Conservation (phyloP, 176 grass and related monocot genomes). For the Oryza glaberrima region DNA sequence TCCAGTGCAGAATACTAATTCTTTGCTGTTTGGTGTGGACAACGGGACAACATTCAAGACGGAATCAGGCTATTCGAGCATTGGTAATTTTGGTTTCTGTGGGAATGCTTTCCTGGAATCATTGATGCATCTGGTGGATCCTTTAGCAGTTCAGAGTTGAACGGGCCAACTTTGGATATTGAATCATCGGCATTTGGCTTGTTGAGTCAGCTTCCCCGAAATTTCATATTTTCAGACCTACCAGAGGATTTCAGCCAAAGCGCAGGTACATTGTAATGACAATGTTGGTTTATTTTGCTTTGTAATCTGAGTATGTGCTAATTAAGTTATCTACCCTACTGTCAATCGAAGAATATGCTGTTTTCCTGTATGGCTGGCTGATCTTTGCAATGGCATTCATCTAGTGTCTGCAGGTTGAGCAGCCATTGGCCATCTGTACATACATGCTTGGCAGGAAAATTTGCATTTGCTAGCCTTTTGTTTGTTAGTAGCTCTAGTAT, state of each 20-base stretch:
- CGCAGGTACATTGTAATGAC: constrained; percentile 54
- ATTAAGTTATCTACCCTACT: no score
- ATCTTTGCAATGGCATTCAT: constrained; percentile 11
- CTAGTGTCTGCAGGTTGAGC: constrained; percentile 44
- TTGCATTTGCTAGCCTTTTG: constrained; percentile 13
- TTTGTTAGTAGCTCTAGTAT: neutral
- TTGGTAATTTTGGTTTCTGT: constrained; percentile 80
- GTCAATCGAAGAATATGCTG: neutral
- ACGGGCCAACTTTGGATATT: constrained; percentile 75
- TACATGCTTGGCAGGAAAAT: constrained; percentile 17
- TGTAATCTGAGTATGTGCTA: neutral
- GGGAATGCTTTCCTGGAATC: constrained; percentile 82
- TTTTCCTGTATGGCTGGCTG: neutral
- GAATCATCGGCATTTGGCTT: constrained; percentile 78
- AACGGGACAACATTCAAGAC: constrained; percentile 78
- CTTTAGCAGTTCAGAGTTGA: constrained; percentile 89
- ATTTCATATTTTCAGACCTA: constrained; percentile 85
- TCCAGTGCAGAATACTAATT: constrained; percentile 57
- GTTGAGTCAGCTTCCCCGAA: constrained; percentile 79
- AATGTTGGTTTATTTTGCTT: neutral
- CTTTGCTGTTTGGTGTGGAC: constrained; percentile 56
- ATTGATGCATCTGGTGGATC: constrained; percentile 85
- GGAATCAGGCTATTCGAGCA: constrained; percentile 73
- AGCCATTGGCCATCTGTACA: constrained; percentile 37
- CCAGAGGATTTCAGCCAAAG: constrained; percentile 85